Evolutionary conservation across 2,329 filamentous ascomycete genomes (phyloP), one percentile per base, ranked within the genome.

Genomic region (Phoma herbarum): DNA sequence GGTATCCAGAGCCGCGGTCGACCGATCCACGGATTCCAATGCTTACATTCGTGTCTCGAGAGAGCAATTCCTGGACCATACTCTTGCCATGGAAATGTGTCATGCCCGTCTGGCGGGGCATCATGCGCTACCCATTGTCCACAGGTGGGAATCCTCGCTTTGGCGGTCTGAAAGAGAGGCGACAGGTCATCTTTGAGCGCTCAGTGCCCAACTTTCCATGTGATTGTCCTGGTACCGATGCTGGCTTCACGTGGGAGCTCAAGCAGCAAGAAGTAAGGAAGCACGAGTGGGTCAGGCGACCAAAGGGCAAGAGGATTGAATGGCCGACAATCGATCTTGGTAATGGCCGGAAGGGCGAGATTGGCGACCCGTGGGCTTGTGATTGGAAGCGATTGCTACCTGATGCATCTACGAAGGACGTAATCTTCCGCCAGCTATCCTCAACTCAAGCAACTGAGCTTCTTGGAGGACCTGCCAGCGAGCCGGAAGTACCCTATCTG

Each of bases 71-170:
- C 0, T 98, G 93, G 92, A 95, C 89, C 0, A 75, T 98, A 1
- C 82, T 98, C 23, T 84, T 95, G 3, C 95, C 95, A 0, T 97
- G 94, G 92, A 93, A 91, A 72, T 97, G 91, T 68, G 90, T 98
- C 33, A 82, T 87, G 33, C 87, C 92, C 0, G 82, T 97, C 29
- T 99, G 95, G 95, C 90, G 94, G 68, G 88, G 87, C 45, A 79
- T 98, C 14, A 89, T 96, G 78, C 92, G 92, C 71, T 92, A 89
- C 59, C 91, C 92, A 0, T 82, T 96, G 0, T 90, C 88, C 0
- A 90, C 88, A 1, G 93, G 93, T 8, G 89, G 90, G 0, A 96
- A 92, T 59, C 90, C 92, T 1, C 84, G 89, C 23, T 92, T 96
- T 66, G 94, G 91, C 1, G 94, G 95, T 0, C 71, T 97, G 29